Base-by-base conservation (phyloP, 2,329 filamentous ascomycete species). In the Shiraia sp. region DNA sequence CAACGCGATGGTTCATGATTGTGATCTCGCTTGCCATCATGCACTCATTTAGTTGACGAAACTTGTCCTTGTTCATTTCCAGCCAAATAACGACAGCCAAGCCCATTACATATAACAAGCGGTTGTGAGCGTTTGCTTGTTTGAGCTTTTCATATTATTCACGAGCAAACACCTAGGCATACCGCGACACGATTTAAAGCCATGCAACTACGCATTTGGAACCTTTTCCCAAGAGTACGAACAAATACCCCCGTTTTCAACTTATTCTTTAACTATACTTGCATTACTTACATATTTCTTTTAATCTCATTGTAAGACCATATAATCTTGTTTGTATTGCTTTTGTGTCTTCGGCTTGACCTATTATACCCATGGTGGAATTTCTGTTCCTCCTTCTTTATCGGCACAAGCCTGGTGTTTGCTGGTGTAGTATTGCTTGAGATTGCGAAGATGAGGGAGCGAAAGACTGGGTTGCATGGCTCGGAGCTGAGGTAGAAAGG, bases 161-260 rank as follows among this genome's bases (percentile, higher is more conserved):
- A 22, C 19, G 19, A 22, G 19, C 8, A 22, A 22, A 8, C 19
- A 22, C 4, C 8, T 8, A 22, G 8, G 8, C 19, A 22, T 8
- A 31, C 29, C 17, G 29, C 30, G 22, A 13, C 30, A 19, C 7
- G 15, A 32, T 3, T n/a, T 19, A 32, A 15, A 16, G 22, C 9
- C 30, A 32, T 16, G 15, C n/a, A 19, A 13, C 10, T 16, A 6
- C 22, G 30, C 13, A 19, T 32, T 32, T 6, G 22, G 6, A 16
- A 30, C 13, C 10, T 32, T 16, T 22, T 22, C 19, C 8, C 19
- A 5, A 22, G 8, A 22, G 19, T 22, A 32, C 24, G 31, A 40
- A 17, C 38, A 23, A 40, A 27, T 32, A 32, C 38, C 24, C 30
- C 10, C n/a, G n/a, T n/a, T n/a, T n/a, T n/a, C n/a, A n/a, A n/a